Evolutionary conservation across 495 filamentous ascomycete species (phyloP), one percentile per base, ranked within the genome.

Genomic region (Podospora pseudopauciseta): DNA sequence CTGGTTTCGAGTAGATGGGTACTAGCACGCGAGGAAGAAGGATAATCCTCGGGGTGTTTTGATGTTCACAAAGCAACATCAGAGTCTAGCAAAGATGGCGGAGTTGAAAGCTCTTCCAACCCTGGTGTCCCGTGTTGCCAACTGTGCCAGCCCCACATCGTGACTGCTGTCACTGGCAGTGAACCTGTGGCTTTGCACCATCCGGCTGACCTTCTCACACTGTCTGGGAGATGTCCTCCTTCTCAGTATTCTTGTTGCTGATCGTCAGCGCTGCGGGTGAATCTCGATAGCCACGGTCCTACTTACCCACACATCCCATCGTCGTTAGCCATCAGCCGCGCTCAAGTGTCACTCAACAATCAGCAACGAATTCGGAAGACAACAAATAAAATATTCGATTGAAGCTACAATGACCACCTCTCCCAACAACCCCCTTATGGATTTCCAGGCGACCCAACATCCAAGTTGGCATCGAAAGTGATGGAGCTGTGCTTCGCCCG

Each of bases 381-480:
- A 49, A 49, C 34, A 49, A 49, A 49, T 2, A 16, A 49, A 49
- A 5, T 39, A 6, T 39, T 49, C 15, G 15, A 49, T 18, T 62
- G 26, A 54, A 53, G 26, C 5, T 60, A 27, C 16, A 2, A 57
- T 54, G n/a, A 23, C 54, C 13, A 13, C 15, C 39, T 49, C 39
- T 49, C 39, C 15, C 62, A 60, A 15, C 54, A 39, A 44, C 57
- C 23, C 57, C 15, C 13, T 64, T 54, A 68, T 20, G 77, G 79
- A 5, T 71, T 74, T 28, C 78, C 80, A 54, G 81, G 80, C 27
- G 77, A 80, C 3, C 77, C 77, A 20, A 76, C 79, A 66, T 82
- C 80, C 11, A 70, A 63, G 53, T 75, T 70, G 20, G 65, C 70
- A 68, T 83, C 78, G 67, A 82, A 82, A 15, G 70, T 59, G 1